phyloP scores from a whole-genome alignment of 192 early-diverging fungal genomes.

The Dissophora ornata region DNA sequence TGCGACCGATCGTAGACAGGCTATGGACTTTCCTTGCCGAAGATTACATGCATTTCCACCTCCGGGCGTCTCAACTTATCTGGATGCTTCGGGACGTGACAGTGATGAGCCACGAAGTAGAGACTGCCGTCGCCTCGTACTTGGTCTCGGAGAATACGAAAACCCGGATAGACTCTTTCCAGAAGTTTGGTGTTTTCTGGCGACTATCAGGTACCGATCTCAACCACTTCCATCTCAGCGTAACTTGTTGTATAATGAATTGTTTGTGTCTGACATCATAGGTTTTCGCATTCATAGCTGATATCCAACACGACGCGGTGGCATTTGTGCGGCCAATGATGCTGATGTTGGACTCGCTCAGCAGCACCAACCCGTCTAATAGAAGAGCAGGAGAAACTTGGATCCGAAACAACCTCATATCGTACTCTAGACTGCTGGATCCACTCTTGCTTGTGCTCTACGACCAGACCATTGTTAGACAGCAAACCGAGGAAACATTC shows the following conservation, averaged over 20 bases:
- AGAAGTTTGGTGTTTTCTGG: conserved; percentile 81
- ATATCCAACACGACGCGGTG: conserved; percentile 49
- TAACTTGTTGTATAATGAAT: neutral
- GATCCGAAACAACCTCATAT: conserved; percentile 73
- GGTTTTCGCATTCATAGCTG: conserved; percentile 14
- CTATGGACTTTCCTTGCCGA: conserved; percentile 78
- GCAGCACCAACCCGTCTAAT: conserved; percentile 62
- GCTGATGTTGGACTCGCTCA: conserved; percentile 79
- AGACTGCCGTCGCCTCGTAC: conserved; percentile 68
- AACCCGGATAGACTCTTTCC: conserved; percentile 57
- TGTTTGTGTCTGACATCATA: neutral
- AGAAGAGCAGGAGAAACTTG: conserved; percentile 75
- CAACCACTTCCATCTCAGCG: no score
- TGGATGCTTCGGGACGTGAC: conserved; percentile 69
- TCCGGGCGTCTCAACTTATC: conserved; percentile 72
- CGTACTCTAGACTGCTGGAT: conserved; percentile 69
- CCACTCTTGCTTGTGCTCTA: conserved; percentile 65
- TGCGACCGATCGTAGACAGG: conserved; percentile 60
- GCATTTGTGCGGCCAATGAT: conserved; percentile 82
- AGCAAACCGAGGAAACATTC: conserved; percentile 33
- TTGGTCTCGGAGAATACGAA: conserved; percentile 53
- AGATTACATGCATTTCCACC: conserved; percentile 64
- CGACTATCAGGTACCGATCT: conserved; percentile 60
- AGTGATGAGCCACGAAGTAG: conserved; percentile 65
- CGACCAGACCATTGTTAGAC: conserved; percentile 59